Evolutionary conservation across 2,329 filamentous ascomycete genomes (phyloP), one percentile per base, ranked within the genome.

Genomic region (Fusarium piperis): DNA sequence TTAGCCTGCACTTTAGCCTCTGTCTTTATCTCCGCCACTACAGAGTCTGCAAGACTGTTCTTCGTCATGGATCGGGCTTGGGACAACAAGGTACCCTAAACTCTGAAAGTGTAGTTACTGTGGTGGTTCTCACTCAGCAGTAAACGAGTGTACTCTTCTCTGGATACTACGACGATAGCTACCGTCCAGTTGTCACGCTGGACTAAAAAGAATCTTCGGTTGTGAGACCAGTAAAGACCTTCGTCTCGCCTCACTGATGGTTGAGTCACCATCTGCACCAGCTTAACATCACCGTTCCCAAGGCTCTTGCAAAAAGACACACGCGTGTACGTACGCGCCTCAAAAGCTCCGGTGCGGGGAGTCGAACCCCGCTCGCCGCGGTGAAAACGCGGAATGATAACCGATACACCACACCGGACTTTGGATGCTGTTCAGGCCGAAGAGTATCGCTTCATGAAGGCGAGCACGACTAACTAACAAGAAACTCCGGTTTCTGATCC

Each of bases 361-460:
- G 52, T 56, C 52, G 52, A 56, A 56, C 52, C 52, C 52, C 52
- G 52, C 52, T 36, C 52, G 52, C 52, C 52, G 52, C 52, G 52
- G 52, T 56, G 52, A 56, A 56, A 56, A 56, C 52, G 52, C 52
- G 52, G 52, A 56, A 56, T 56, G 52, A 36, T 56, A 56, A 38
- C 52, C 52, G 52, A 56, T 56, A 56, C 52, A 56, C 52, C 52
- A 56, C 52, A 56, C 52, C 52, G 52, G 46, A 51, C 28, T 18
- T 13, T 51, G 26, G 46, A 51, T 51, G 46, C 46, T 51, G 28
- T 32, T 18, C 26, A 30, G 46, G 46, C 28, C 46, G 28, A 32
- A 20, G 46, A 51, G 28, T 51, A 32, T 18, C 7, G 3, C n/a
- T 13, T 32, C 6, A 51, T 30, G n/a, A 51, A 51, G 46, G 10